Base-by-base conservation (phyloP, 768 basidiomycete genomes). In the Termitomyces eurrhizus region DNA sequence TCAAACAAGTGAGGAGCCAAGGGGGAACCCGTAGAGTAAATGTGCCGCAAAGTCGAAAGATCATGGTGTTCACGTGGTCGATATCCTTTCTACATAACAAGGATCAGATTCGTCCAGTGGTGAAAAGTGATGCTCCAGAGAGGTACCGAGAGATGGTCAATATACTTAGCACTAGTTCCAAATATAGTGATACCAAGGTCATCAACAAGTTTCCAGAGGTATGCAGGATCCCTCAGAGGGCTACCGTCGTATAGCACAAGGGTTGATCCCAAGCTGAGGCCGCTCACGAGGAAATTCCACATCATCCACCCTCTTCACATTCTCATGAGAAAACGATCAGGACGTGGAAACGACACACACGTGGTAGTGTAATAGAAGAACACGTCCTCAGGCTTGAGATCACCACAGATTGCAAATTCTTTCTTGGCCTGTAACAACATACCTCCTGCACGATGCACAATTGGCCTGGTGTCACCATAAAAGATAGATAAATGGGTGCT, bases 321-420 rank as follows among this genome's bases (percentile, higher is more conserved):
- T 1, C 21, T 45, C 65, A 65, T 62, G 60, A 45, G 50, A 42
- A 48, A 45, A 32, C 29, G 29, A 39, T 7, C 16, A 26, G 45
- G 52, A 39, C 26, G 7, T 18, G 21, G 46, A 60, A 45, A 56
- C n/a, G 16, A 33, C 53, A 76, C 86, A 66, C 64, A 89, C 88
- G 88, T 89, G 51, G 89, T 91, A 0, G 90, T 90, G 65, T 91
- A 92, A 69, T 90, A 91, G 68, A 91, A 90, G 74, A 90, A 92
- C 2, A 91, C 83, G 68, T 92, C 90, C 46, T 83, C 79, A 33
- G 83, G 74, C 36, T 74, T 74, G 45, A 92, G 77, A 69, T 88
- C 88, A 3, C 81, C 88, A 69, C 87, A 88, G 48, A 90, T 83
- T 39, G 74, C 73, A 55, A 90, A 81, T 69, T 92, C 88, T 69